Percentiles rank a stretch among this genome's conserved stretches.
Conservation (phyloP, 208 protist genomes). For the Willaertia magna region DNA sequence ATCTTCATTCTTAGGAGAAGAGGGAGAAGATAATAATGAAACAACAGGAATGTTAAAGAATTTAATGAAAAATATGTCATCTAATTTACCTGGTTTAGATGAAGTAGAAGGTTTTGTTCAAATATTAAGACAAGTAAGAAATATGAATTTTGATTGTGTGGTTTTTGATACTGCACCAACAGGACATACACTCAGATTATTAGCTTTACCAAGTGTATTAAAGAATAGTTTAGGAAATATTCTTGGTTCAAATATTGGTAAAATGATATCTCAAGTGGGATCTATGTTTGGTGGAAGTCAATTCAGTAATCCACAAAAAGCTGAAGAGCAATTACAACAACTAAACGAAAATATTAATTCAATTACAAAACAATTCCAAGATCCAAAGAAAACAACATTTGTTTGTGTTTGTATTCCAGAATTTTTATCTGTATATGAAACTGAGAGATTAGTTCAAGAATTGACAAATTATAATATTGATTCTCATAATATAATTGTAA, state of each 20-base stretch:
- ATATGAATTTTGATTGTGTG: conserved; percentile 73
- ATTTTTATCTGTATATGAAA: conserved; percentile 97
- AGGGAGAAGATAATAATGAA: neutral
- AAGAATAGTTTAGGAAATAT: conserved; percentile 50
- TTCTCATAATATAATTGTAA: conserved; percentile 84
- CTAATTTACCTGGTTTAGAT: conserved; percentile 87
- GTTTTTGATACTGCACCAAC: conserved; percentile 99
- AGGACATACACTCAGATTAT: conserved; percentile 88
- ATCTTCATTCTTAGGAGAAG: neutral
- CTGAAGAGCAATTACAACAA: neutral
- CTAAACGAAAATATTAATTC: neutral
- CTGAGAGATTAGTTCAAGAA: conserved; percentile 93
- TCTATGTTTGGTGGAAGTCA: neutral
- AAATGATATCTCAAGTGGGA: conserved; percentile 34
- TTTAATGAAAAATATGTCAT: conserved; percentile 41
- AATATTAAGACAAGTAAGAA: conserved; percentile 72
- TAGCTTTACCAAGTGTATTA: conserved; percentile 53
- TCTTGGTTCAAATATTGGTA: conserved; percentile 36
- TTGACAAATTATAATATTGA: conserved; percentile 87
- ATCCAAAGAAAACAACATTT: conserved; percentile 75
- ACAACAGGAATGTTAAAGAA: conserved; percentile 9
- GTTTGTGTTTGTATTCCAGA: conserved; percentile 96
- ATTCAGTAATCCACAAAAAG: conserved; percentile 10
- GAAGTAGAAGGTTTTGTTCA: conserved; percentile 91
- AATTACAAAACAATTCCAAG: conserved; percentile 24